Percentiles rank a stretch among this genome's conserved stretches.
Conservation (phyloP, 2,329 filamentous ascomycete species). For the Exophiala sideris region DNA sequence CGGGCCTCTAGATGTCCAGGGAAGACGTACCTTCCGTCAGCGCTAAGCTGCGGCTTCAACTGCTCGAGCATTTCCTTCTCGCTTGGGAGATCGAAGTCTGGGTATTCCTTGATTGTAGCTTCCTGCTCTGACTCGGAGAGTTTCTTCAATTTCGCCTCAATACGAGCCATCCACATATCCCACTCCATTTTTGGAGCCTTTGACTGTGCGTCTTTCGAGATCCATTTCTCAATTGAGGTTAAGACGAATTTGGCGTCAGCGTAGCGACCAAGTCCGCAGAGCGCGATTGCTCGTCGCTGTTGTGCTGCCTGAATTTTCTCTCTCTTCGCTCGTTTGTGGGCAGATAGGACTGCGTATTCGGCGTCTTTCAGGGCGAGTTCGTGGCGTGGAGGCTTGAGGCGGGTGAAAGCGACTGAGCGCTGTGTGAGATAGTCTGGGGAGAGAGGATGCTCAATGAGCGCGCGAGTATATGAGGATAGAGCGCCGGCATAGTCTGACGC, state of each 20-base stretch:
- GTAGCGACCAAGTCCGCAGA: slow-evolving; percentile 66
- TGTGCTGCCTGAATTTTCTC: slow-evolving; percentile 78
- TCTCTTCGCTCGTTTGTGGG: slow-evolving; percentile 66
- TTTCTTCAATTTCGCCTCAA: slow-evolving; percentile 49
- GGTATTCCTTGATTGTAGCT: slow-evolving; percentile 52
- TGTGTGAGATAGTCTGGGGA: slow-evolving; percentile 78
- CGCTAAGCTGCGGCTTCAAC: slow-evolving; percentile 33
- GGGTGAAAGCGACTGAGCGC: slow-evolving; percentile 74
- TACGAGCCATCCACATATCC: slow-evolving; percentile 58
- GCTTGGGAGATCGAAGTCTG: slow-evolving; percentile 45
- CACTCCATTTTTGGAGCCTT: slow-evolving; percentile 22
- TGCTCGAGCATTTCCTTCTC: slow-evolving; percentile 38
- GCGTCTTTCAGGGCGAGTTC: slow-evolving; percentile 67
- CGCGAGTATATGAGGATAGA: slow-evolving; percentile 64
- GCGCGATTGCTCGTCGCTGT: slow-evolving; percentile 70
- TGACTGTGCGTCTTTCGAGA: slow-evolving; percentile 45
- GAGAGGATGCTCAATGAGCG: slow-evolving; percentile 58
- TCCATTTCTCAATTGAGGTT: slow-evolving; percentile 52
- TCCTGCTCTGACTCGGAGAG: slow-evolving; percentile 48
- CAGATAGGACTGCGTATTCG: slow-evolving; percentile 61
- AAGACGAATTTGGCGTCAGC: slow-evolving; percentile 74
- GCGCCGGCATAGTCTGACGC: slow-evolving; percentile 64
- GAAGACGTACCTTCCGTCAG: slow-evolving; percentile 22
- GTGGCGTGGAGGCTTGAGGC: slow-evolving; percentile 54
- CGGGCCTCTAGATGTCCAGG: slow-evolving; percentile 5